Conservation (phyloP, 371 early-diverging fungal genomes). For the Apophysomyces sp. region DNA sequence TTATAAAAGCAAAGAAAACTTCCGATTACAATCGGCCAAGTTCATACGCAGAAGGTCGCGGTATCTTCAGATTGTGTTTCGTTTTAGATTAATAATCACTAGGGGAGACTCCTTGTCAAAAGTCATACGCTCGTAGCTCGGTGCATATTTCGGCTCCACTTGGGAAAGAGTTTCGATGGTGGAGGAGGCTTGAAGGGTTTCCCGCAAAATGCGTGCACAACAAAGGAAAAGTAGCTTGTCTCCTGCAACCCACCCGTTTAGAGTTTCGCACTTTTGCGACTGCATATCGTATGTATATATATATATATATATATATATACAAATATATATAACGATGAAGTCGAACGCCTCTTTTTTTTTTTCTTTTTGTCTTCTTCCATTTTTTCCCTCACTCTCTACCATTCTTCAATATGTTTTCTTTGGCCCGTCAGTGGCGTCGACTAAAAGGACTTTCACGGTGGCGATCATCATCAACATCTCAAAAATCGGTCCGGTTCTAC, state of each 20-base stretch:
- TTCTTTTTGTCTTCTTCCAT: neutral
- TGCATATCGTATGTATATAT: conserved; percentile 2
- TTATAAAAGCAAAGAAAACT: no score
- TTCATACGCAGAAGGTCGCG: no score
- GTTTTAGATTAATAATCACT: neutral
- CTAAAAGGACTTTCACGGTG: conserved; percentile 8
- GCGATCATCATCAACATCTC: neutral
- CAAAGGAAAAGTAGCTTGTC: neutral
- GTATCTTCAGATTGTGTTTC: no score
- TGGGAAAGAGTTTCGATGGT: neutral
- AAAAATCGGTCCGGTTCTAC: conserved; percentile 38
- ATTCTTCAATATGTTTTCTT: conserved; percentile 14
- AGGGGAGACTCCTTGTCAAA: neutral
- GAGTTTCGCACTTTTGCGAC: neutral
- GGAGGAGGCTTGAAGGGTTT: neutral
- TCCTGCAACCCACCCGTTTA: neutral
- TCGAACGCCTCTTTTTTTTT: neutral
- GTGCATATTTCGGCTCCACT: neutral
- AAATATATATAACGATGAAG: neutral
- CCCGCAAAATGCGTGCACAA: neutral
- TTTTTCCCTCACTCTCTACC: neutral
- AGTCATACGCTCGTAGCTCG: neutral
- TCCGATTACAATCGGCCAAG: no score
- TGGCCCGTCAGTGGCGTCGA: conserved; percentile 27
- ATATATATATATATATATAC: no score